phyloP scores from a whole-genome alignment of 2,329 filamentous ascomycete species.

The Shiraia sp. region DNA sequence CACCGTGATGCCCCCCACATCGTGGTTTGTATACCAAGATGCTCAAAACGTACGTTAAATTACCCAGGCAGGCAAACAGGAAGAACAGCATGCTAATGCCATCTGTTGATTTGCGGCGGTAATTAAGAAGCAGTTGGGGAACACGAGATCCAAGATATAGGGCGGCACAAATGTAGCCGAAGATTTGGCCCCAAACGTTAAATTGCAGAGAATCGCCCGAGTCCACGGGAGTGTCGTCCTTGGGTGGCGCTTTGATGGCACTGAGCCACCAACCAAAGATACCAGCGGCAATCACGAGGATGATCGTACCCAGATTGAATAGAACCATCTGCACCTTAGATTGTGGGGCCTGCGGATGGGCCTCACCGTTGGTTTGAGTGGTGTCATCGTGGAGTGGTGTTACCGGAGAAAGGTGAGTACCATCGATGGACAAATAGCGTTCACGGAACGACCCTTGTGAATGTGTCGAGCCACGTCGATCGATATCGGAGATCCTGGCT shows the following conservation, averaged over 20 bases:
- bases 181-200: conserved; percentile 81
- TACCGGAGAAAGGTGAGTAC: conserved; percentile 74
- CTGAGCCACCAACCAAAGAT: conserved; percentile 78
- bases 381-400: conserved; percentile 68
- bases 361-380: conserved; percentile 31
- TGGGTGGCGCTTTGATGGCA: conserved; percentile 42
- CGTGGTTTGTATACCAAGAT: conserved; percentile 87
- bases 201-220: conserved; percentile 59
- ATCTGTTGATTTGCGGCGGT: conserved; percentile 87
- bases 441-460: conserved; percentile 47
- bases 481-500: conserved; percentile 43
- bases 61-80: conserved; percentile 93
- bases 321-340: conserved; percentile 60
- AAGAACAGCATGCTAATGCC: conserved; percentile 95
- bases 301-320: conserved; percentile 75
- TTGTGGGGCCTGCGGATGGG: conserved; percentile 44
- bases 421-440: conserved; percentile 62
- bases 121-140: conserved; percentile 90
- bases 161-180: conserved; percentile 88
- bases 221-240: conserved; percentile 33
- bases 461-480: conserved; percentile 35
- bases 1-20: conserved; percentile 51
- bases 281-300: conserved; percentile 83
- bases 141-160: conserved; percentile 88
- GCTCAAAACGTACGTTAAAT: conserved; percentile 87